Base-by-base conservation (phyloP, 345 rosid species). In the Mangifera indica region DNA sequence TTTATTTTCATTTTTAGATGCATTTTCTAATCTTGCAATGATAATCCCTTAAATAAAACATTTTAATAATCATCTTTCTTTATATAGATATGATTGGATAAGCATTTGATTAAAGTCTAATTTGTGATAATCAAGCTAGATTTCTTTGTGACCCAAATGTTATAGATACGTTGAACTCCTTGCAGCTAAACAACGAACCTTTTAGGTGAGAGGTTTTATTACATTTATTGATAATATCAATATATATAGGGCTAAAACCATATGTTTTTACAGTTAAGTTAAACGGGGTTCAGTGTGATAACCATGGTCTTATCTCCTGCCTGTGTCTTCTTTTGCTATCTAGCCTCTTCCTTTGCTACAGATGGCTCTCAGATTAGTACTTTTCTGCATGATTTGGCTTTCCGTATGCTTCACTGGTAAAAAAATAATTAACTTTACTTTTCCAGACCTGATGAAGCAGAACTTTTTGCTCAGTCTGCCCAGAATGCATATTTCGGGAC, bases 361-460 rank as follows among this genome's bases (percentile, higher is more conserved):
- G 66, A 57, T 17, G 32, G 56, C n/a, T n/a, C n/a, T n/a, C n/a
- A n/a, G n/a, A n/a, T n/a, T n/a, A n/a, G n/a, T n/a, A n/a, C n/a
- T n/a, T 13, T 60, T 70, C 57, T 59, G 12, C 49, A 61, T 7
- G 24, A 37, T 60, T 24, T 68, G 22, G 11, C 42, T 74, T 63
- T 46, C 60, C 60, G 32, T 21, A 60, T 66, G 52, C 42, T 17
- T 21, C 32, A 20, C 10, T 68, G 66, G 45, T 60, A 62, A 58
- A 46, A 40, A 5, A n/a, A n/a, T n/a, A n/a, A n/a, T n/a, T n/a
- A n/a, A 77, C 60, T 64, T 67, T 67, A 59, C 17, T 64, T 75
- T 78, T 75, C 18, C 87, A 94, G 98, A 66, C 90, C 88, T 37
- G 97, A 92, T 82, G 98, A 92, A 84, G 95, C 97, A 14, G 91